phyloP scores from a whole-genome alignment of 73 alveolate genomes.

The Tetrahymena thermophila region DNA sequence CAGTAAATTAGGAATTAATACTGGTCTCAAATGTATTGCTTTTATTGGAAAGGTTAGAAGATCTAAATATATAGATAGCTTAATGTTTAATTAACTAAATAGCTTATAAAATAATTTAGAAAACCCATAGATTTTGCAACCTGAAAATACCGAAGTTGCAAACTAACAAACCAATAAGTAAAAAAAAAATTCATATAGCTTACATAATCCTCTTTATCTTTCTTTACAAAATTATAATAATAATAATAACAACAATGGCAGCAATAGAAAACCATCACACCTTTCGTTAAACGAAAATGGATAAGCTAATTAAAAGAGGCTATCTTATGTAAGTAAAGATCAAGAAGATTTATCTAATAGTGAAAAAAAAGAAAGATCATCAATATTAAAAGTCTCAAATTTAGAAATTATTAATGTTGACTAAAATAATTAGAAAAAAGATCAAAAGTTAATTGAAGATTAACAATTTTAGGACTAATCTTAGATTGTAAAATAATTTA shows the following conservation, averaged over 20 bases:
- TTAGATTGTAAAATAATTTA: not conserved
- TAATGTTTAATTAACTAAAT: not conserved
- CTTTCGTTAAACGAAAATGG: not conserved
- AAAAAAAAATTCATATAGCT: too few relatives aligned
- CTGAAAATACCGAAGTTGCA: not conserved
- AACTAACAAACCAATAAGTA: not conserved
- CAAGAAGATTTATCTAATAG: not conserved
- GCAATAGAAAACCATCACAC: not conserved
- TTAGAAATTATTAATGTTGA: not conserved
- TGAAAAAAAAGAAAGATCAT: not conserved
- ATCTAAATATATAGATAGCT: not conserved
- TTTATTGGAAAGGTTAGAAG: not conserved
- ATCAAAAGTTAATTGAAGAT: not conserved
- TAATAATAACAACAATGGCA: not conserved
- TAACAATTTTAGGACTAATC: not conserved
- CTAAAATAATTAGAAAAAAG: not conserved
- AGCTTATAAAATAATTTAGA: not conserved
- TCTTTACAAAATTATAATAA: too few relatives aligned
- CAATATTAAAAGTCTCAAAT: not conserved
- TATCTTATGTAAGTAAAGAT: not conserved
- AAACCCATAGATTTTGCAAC: not conserved
- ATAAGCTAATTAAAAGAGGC: not conserved
- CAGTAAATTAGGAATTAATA: not conserved
- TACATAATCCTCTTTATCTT: not conserved
- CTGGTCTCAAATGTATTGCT: not conserved